Evolutionary conservation across 495 filamentous ascomycete species (phyloP).

Genomic region (Aspergillus kassunensis): DNA sequence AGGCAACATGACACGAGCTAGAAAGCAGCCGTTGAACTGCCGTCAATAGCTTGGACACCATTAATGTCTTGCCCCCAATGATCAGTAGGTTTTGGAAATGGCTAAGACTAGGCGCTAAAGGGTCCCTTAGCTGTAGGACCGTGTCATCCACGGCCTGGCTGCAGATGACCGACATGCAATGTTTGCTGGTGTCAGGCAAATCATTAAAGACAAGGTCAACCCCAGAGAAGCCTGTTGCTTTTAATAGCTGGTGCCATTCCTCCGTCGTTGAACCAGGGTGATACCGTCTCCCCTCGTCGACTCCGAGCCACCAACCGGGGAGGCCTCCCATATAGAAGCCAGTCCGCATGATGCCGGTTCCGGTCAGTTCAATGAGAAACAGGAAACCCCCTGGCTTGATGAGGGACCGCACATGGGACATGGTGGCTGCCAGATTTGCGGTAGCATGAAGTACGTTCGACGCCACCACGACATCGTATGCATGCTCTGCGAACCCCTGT

Average conservation of each 20-base stretch:
- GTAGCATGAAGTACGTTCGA: slow-evolving; percentile 53
- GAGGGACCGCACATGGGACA: slow-evolving; percentile 37
- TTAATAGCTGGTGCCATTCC: slow-evolving; percentile 5
- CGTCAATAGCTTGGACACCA: background rate
- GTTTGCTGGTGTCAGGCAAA: background rate
- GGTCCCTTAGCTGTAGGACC: background rate
- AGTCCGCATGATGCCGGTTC: background rate
- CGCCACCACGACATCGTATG: slow-evolving; percentile 51
- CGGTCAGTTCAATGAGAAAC: background rate
- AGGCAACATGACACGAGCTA: background rate
- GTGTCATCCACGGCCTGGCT: slow-evolving; percentile 8
- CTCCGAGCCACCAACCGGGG: slow-evolving; percentile 9
- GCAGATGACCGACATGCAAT: background rate
- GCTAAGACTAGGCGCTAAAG: background rate
- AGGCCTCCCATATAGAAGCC: background rate
- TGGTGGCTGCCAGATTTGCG: slow-evolving; percentile 38
- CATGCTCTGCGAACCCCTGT: slow-evolving; percentile 44
- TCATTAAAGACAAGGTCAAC: background rate
- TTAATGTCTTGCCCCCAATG: background rate
- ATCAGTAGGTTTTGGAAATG: background rate
- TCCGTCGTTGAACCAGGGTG: background rate
- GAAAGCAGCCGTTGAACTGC: background rate
- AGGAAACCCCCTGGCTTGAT: slow-evolving; percentile 24
- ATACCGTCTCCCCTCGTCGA: background rate
- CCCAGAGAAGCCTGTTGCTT: slow-evolving; percentile 3